Evolutionary conservation across 2,329 filamentous ascomycete genomes (phyloP), one percentile per base, ranked within the genome.

Genomic region (Graphium sp.): DNA sequence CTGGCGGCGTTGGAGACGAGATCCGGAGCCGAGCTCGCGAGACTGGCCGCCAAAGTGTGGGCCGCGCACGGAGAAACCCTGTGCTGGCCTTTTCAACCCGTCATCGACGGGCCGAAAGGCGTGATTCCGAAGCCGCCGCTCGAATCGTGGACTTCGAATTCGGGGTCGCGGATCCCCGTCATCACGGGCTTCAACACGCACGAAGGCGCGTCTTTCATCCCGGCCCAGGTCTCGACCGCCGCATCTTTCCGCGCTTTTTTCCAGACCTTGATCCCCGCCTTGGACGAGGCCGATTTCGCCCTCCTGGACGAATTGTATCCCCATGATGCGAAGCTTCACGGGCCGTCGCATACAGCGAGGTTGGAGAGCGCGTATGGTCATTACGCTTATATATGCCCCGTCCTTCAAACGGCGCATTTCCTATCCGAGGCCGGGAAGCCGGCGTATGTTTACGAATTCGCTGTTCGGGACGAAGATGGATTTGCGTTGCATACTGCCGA

Each of bases 181-280:
- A 50, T 83, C 27, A 79, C 74, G 0, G 76, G 76, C 6, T 82
- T 73, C 53, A 74, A 73, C 47, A 66, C 68, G 22, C 72, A 81
- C 40, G 77, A 83, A 45, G 77, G 75, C 11, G 61, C 69, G 1
- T 45, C 58, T 21, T 82, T 81, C 41, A 64, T 80, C 1, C 63
- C 72, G 0, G 45, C 52, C 10, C 39, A 45, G 6, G 55, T 63
- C 30, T 49, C 55, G 10, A 54, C 52, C 3, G 50, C 60, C 8
- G 48, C 45, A 0, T 58, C 72, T 8, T 75, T 80, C 43, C 55
- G 55, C 4, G 34, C 45, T 3, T 79, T 81, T 46, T 80, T 79
- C 55, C 44, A 49, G 0, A 53, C 48, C 0, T 59, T 83, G 7
- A 59, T 82, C 9, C 75, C 75, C 0, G 52, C 55, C 3, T 50